Conservation (phyloP, 2,329 filamentous ascomycete species). For the Penicillium sp. region DNA sequence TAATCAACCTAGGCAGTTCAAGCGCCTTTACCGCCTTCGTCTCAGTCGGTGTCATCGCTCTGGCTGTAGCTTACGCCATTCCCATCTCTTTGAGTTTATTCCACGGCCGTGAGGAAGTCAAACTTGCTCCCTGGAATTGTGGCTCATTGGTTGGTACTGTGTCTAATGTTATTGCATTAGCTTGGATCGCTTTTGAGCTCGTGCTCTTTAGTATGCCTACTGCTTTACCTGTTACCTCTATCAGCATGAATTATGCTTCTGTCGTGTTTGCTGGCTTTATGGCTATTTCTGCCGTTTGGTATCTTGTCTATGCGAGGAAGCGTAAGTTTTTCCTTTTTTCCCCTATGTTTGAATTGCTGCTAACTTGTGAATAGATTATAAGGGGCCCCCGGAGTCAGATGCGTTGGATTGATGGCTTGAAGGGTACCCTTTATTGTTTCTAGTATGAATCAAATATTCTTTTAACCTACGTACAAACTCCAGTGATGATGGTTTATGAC, state of each 20-base stretch:
- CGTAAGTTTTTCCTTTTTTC: conserved; percentile 33
- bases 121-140: conserved; percentile 47
- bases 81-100: conserved; percentile 51
- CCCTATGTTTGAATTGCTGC: background rate
- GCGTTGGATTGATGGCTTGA: conserved; percentile 8
- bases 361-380: conserved; percentile 26
- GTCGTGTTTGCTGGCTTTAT: conserved; percentile 65
- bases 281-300: conserved; percentile 58
- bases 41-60: conserved; percentile 53
- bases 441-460: too few relatives aligned
- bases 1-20: conserved; percentile 48
- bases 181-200: conserved; percentile 51
- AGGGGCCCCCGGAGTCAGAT: conserved; percentile 34
- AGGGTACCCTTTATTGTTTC: background rate
- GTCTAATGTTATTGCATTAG: conserved; percentile 46
- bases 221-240: conserved; percentile 53
- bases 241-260: conserved; percentile 65
- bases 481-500: too few relatives aligned
- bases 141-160: conserved; percentile 41
- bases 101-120: conserved; percentile 45
- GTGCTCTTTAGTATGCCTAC: conserved; percentile 56
- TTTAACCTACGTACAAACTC: too few relatives aligned
- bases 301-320: conserved; percentile 50
- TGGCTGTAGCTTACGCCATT: conserved; percentile 54
- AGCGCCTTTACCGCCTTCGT: conserved; percentile 49